These are phyloP conservation scores for Pichia sp. DNA, from an alignment of 1,139 yeast species.

Conservation along the genomic window DNA sequence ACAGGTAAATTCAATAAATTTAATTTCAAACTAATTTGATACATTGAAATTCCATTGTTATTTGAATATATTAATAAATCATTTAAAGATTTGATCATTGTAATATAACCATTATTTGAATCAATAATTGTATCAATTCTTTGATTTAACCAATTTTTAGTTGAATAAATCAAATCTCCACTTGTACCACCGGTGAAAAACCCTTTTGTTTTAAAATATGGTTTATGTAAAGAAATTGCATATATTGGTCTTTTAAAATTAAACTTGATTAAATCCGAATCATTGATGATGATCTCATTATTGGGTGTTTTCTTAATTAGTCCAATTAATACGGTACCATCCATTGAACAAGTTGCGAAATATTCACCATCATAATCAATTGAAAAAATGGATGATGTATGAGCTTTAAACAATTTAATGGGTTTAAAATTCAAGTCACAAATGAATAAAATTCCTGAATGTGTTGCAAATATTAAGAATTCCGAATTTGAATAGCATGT, in stretches of 20 bases:
- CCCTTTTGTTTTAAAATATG: conserved; percentile 52
- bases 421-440: conserved; percentile 51
- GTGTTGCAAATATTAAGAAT: conserved; percentile 77
- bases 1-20: conserved; percentile 46
- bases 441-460: conserved; percentile 74
- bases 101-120: conserved; percentile 64
- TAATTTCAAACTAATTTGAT: conserved; percentile 42
- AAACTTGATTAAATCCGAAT: conserved; percentile 40
- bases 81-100: conserved; percentile 55
- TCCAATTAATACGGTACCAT: conserved; percentile 85
- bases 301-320: conserved; percentile 47
- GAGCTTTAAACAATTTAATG: conserved; percentile 72
- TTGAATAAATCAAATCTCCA: conserved; percentile 71
- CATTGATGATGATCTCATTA: background rate
- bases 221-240: conserved; percentile 72
- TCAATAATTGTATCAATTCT: conserved; percentile 62
- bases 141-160: conserved; percentile 81
- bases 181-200: conserved; percentile 89
- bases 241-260: conserved; percentile 88
- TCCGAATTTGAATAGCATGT: conserved; percentile 53
- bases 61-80: conserved; percentile 79
- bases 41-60: conserved; percentile 67
- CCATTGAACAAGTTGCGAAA: conserved; percentile 86
- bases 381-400: conserved; percentile 75
- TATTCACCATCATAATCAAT: conserved; percentile 64